Conservation (phyloP, 1,139 yeast genomes). For the Diutina sp. region DNA sequence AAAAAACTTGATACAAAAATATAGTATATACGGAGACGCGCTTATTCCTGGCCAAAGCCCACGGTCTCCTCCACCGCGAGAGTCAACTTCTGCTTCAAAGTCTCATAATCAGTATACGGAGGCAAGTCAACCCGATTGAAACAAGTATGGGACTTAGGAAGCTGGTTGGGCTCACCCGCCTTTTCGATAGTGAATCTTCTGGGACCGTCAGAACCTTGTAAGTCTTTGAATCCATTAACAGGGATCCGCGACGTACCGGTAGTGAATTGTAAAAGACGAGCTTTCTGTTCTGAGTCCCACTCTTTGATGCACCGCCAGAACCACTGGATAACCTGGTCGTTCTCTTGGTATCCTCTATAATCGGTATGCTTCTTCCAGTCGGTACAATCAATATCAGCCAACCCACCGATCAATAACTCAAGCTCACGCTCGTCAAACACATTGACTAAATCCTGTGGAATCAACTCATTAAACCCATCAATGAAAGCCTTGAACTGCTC, state of each 20-base stretch:
- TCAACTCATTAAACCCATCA: slow-evolving; percentile 93
- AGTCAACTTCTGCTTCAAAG: slow-evolving; percentile 68
- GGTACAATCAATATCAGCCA: slow-evolving; percentile 93
- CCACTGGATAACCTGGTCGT: slow-evolving; percentile 95
- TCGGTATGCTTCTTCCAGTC: slow-evolving; percentile 99
- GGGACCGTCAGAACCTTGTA: slow-evolving; percentile 98
- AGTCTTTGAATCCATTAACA: slow-evolving; percentile 94
- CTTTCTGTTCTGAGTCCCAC: slow-evolving; percentile 96
- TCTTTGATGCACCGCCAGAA: slow-evolving; percentile 90
- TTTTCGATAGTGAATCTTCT: slow-evolving; percentile 96
- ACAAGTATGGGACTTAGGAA: slow-evolving; percentile 95
- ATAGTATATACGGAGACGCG: background rate
- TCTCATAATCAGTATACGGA: slow-evolving; percentile 62
- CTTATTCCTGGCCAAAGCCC: slow-evolving; percentile 89
- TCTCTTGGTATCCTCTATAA: slow-evolving; percentile 93
- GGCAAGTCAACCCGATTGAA: slow-evolving; percentile 90
- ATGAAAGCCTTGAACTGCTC: slow-evolving; percentile 93
- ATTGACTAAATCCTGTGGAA: slow-evolving; percentile 91
- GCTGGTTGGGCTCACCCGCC: slow-evolving; percentile 87
- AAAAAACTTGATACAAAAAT: background rate
- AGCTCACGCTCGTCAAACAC: slow-evolving; percentile 97
- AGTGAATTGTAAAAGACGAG: slow-evolving; percentile 87
- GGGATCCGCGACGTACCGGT: slow-evolving; percentile 99
- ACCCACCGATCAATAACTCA: slow-evolving; percentile 93
- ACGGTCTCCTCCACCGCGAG: slow-evolving; percentile 90